Evolutionary conservation across 2,329 filamentous ascomycete genomes (phyloP), one percentile per base, ranked within the genome.

Genomic region (Arachnomyces sp.): DNA sequence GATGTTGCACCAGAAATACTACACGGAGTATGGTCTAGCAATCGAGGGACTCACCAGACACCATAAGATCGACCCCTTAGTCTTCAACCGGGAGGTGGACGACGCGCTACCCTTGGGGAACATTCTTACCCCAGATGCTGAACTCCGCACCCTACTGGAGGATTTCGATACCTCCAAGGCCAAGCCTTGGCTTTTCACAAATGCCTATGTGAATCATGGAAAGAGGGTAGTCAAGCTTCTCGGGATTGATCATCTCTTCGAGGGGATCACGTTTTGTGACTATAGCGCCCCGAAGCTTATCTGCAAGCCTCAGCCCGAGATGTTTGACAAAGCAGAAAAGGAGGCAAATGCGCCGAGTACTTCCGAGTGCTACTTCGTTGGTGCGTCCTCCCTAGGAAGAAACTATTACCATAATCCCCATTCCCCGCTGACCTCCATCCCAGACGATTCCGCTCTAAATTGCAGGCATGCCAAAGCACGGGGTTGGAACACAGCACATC

Each of bases 201-300:
- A 98, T 57, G 92, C 93, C 15, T 95, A 98, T 55, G 70, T 93
- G 48, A 96, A 73, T 28, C 92, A 98, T 56, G 92, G 79, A 25
- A 81, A 77, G 55, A 70, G 88, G 31, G 92, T 98, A 0, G 79
- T 95, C 9, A 79, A 74, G 44, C 68, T 98, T 14, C 71, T 98
- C 2, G 81, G 76, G 2, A 71, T 98, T 16, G 88, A 93, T 2
- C 86, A 94, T 58, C 67, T 90, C 17, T 98, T 98, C 57, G 90
- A 96, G 47, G 92, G 92, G 6, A 78, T 96, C 45, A 98, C 92
- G 0, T 98, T 79, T 61, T 98, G 93, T 58, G 86, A 98, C 63
- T 98, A 98, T 63, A 73, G 70, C 8, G 66, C 74, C 12, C 68
- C 77, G 31, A 82, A 77, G 4, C 72, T 98, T 46, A 65, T 93